Conservation (phyloP, 345 rosid genomes). For the Erysimum cheiranthoides region DNA sequence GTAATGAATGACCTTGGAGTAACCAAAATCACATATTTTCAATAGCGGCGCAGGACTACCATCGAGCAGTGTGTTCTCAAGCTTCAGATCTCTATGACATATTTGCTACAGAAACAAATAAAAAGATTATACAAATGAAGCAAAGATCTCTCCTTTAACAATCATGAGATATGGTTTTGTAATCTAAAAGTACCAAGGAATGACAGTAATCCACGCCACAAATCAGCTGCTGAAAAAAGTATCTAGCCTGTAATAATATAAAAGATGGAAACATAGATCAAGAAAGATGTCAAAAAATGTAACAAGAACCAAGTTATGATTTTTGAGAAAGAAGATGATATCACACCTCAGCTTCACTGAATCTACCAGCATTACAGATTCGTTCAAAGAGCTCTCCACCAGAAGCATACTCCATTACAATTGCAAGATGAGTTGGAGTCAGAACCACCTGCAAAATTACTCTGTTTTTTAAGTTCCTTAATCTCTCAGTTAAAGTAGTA, state of each 20-base stretch:
- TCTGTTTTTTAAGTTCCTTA: background rate
- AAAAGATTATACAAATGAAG: slow-evolving; percentile 5
- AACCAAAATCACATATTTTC: slow-evolving; percentile 95
- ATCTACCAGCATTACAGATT: slow-evolving; percentile 88
- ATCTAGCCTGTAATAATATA: slow-evolving; percentile 65
- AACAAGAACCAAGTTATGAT: slow-evolving; percentile 23
- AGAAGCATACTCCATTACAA: slow-evolving; percentile 93
- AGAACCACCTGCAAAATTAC: slow-evolving; percentile 61
- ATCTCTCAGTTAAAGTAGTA: background rate
- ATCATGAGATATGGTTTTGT: background rate
- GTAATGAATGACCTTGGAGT: slow-evolving; percentile 70
- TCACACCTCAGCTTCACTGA: slow-evolving; percentile 90
- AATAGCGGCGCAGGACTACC: slow-evolving; percentile 91
- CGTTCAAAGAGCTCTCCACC: slow-evolving; percentile 94
- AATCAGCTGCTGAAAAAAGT: slow-evolving; percentile 92
- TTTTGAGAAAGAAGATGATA: background rate
- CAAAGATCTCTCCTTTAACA: background rate
- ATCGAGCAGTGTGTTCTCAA: slow-evolving; percentile 89
- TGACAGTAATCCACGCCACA: slow-evolving; percentile 88
- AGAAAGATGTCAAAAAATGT: slow-evolving; percentile 4
- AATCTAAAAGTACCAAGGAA: slow-evolving; percentile 57
- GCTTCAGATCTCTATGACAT: slow-evolving; percentile 93
- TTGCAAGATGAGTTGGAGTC: slow-evolving; percentile 87
- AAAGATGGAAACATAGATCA: slow-evolving; percentile 4
- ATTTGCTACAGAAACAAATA: slow-evolving; percentile 66